Percentiles rank a stretch among this genome's conserved stretches.
Evolutionary conservation across 2,329 filamentous ascomycete species (phyloP).

Genomic region (Cladophialophora psammophila): DNA sequence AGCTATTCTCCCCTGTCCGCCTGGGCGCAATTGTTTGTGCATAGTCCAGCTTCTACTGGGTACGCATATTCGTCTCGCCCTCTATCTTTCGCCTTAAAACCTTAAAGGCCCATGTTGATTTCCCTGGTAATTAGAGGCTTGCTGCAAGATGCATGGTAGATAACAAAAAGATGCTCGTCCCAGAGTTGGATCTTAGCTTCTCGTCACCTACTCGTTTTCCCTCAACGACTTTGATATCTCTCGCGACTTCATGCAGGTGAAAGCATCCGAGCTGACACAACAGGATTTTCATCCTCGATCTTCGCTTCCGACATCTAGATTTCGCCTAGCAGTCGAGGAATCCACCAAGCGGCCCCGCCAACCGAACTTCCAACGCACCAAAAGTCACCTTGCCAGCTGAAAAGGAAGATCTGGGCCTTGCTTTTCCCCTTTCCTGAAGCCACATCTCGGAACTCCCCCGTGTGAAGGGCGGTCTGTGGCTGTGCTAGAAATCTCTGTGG

Average conservation of each 20-base stretch:
- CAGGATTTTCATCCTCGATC: background rate
- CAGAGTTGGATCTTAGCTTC: background rate
- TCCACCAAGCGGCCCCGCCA: background rate
- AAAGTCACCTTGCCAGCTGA: background rate
- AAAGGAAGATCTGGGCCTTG: background rate
- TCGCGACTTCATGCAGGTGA: background rate
- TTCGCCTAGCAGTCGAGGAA: background rate
- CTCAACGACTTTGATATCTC: background rate
- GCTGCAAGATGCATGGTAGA: background rate
- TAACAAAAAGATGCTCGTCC: background rate
- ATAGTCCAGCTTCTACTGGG: background rate
- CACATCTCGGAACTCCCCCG: background rate
- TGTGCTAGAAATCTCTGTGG: background rate
- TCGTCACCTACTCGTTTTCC: background rate
- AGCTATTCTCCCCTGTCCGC: background rate
- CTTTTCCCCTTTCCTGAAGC: background rate
- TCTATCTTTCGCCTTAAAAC: background rate
- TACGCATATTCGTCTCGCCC: background rate
- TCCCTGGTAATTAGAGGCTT: background rate
- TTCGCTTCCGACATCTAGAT: constrained; percentile 9
- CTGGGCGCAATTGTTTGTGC: background rate
- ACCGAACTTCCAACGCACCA: background rate
- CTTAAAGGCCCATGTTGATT: background rate
- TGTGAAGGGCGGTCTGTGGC: background rate
- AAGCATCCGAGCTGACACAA: background rate